Evolutionary conservation across 305 asterid species (phyloP), one percentile per base, ranked within the genome.

Genomic region (Fraxinus nigra): DNA sequence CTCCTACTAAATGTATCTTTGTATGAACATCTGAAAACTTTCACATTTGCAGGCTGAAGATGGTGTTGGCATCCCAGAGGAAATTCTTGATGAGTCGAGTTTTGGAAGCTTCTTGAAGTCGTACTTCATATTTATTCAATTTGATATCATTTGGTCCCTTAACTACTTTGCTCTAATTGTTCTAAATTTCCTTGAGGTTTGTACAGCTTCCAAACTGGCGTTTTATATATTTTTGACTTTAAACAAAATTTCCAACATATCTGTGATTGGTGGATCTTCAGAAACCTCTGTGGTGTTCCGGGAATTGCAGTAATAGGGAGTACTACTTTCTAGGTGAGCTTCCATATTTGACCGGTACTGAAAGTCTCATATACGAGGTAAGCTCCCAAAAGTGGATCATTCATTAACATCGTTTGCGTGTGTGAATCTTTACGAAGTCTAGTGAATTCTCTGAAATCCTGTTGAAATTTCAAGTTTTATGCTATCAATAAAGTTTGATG

Each of bases 201-300:
- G 90, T 85, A 51, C 46, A 70, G 65, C 80, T 74, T 70, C 30
- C 67, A 76, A 24, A 30, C 72, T 82, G 81, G 80, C 54, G 72
- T 54, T 73, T 74, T 63, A 43, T 81, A 82, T 48, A 38, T 80
- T 33, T 77, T 77, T 78, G 51, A 20, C 72, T 43, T 59, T 76
- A 28, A 46, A 78, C 56, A 9, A 26, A 22, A 46, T 84, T 67
- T 65, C 87, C 74, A 32, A 56, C 80, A 78, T 80, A 54, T 28
- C 76, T 70, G 38, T 80, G 69, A 81, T 78, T 82, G 67, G 83
- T 86, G 86, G 82, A 80, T 35, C 83, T 82, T 87, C 97, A 96
- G 99, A 94, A 90, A 91, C 99, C 99, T 84, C 85, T 96, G 81
- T 96, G 99, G 99, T 96, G 99, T 88, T 82, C 91, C 79, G 85